These are phyloP conservation scores for Metschnikowia koreensis DNA, from an alignment of 805 yeast genomes.

Conservation along the genomic window DNA sequence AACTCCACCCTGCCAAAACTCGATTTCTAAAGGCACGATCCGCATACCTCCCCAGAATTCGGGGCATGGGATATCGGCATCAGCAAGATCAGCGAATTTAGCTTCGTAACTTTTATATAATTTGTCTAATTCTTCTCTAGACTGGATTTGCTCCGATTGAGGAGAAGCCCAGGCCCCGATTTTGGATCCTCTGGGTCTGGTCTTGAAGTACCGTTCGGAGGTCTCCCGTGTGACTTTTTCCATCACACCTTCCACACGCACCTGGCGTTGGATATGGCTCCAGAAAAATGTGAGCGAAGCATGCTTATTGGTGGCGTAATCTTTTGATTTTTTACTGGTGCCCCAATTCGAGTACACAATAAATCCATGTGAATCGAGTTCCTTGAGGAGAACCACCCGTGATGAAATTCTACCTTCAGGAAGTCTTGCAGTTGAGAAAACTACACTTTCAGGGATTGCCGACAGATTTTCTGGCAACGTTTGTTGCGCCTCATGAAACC, in stretches of 20 bases:
- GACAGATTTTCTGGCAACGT: slow-evolving; percentile 44
- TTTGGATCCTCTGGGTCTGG: slow-evolving; percentile 90
- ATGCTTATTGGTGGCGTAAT: slow-evolving; percentile 66
- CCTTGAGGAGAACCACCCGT: slow-evolving; percentile 83
- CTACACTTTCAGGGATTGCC: slow-evolving; percentile 74
- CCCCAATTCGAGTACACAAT: slow-evolving; percentile 91
- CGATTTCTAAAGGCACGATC: slow-evolving; percentile 83
- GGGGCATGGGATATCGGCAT: slow-evolving; percentile 80
- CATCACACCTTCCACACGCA: slow-evolving; percentile 84
- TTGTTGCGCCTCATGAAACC: slow-evolving; percentile 79
- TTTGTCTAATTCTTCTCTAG: slow-evolving; percentile 62
- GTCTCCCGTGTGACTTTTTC: slow-evolving; percentile 73
- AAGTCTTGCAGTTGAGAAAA: slow-evolving; percentile 81
- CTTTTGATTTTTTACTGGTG: slow-evolving; percentile 75
- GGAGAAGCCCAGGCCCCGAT: slow-evolving; percentile 98
- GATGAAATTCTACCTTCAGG: slow-evolving; percentile 91
- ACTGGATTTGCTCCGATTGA: slow-evolving; percentile 61
- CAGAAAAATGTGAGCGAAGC: slow-evolving; percentile 90
- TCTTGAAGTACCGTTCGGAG: slow-evolving; percentile 71
- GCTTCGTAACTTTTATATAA: slow-evolving; percentile 47
- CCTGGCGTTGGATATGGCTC: slow-evolving; percentile 88
- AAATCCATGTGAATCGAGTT: slow-evolving; percentile 81
- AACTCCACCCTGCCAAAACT: slow-evolving; percentile 96
- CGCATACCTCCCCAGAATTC: slow-evolving; percentile 95
- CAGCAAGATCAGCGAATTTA: slow-evolving; percentile 55